A percentile compares a stretch with the other conserved stretches of the same genome.
phyloP scores from a whole-genome alignment of 2,329 filamentous ascomycete species.

The Fusarium tjaetaba region DNA sequence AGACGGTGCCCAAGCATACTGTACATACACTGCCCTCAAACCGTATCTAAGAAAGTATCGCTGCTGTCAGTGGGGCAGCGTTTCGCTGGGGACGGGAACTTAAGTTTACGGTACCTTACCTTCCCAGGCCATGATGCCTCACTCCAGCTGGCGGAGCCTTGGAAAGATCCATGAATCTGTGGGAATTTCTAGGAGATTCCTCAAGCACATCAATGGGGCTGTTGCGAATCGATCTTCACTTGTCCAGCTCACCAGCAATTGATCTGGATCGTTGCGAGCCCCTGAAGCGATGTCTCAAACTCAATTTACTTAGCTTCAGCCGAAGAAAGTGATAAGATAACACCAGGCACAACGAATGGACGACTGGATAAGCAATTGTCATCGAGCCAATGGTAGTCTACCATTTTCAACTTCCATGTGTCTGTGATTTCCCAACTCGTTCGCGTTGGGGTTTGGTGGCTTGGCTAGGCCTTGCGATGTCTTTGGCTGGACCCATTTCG shows the following conservation, averaged over 20 bases:
- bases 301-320: neutral
- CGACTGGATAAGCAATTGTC: conserved; percentile 11
- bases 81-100: conserved; percentile 31
- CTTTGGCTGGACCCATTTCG: conserved; percentile 19
- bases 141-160: conserved; percentile 16
- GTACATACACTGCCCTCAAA: conserved; percentile 15
- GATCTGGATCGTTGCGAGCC: neutral
- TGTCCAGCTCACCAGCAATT: neutral
- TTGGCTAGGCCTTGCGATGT: conserved; percentile 33
- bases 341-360: conserved; percentile 17
- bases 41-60: conserved; percentile 12
- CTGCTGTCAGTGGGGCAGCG: conserved; percentile 17
- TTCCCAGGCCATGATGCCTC: conserved; percentile 28
- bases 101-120: conserved; percentile 25
- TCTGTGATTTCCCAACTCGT: conserved; percentile 22
- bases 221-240: neutral
- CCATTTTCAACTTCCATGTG: conserved; percentile 25
- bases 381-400: conserved; percentile 25
- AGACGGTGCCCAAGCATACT: neutral
- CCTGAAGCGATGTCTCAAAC: conserved; percentile 2
- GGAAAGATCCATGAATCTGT: conserved; percentile 28
- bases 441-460: conserved; percentile 39
- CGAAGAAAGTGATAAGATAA: conserved; percentile 25
- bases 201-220: conserved; percentile 14
- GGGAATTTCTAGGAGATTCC: conserved; percentile 19